A percentile compares a stretch with the other conserved stretches of the same genome.
Conservation (phyloP, 2,329 filamentous ascomycete species). For the Periconia sp. region DNA sequence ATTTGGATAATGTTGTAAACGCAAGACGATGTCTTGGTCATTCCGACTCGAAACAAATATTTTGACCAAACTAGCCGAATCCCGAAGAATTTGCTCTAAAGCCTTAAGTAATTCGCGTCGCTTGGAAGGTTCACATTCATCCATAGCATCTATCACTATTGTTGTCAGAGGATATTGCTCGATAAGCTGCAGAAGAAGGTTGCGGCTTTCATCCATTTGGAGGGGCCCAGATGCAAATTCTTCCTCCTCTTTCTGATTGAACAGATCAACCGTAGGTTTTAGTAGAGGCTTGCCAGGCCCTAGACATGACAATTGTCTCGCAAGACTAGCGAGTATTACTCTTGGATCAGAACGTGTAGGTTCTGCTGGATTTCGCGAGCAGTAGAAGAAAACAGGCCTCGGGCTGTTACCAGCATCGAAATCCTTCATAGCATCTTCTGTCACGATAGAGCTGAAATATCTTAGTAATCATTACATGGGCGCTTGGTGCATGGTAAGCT, state of each 20-base stretch:
- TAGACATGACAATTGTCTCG: conserved; percentile 17
- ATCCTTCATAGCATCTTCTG: conserved; percentile 15
- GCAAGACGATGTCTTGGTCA: conserved; percentile 24
- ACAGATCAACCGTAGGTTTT: conserved; percentile 17
- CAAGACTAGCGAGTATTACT: conserved; percentile 24
- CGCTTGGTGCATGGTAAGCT: conserved; percentile 21
- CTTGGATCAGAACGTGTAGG: conserved; percentile 17
- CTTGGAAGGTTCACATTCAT: conserved; percentile 36
- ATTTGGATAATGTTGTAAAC: conserved; percentile 29
- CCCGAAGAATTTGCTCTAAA: conserved; percentile 30
- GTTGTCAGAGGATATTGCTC: conserved; percentile 22
- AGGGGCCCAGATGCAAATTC: conserved; percentile 21
- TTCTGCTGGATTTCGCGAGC: conserved; percentile 22
- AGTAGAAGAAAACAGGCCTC: conserved; percentile 27
- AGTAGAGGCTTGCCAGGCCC: conserved; percentile 14
- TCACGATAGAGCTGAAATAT: conserved; percentile 18
- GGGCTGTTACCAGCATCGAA: conserved; percentile 15
- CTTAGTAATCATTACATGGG: conserved; percentile 14
- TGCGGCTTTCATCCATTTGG: conserved; percentile 13
- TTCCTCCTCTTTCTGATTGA: conserved; percentile 14
- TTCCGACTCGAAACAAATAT: conserved; percentile 45
- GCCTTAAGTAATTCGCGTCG: conserved; percentile 27
- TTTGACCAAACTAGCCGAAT: conserved; percentile 36
- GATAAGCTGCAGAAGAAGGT: conserved; percentile 28
- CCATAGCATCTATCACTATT: conserved; percentile 45